A percentile compares a stretch with the other conserved stretches of the same genome.
These are phyloP conservation scores for Stagonosporopsis vannaccii DNA, from an alignment of 2,329 filamentous ascomycete species.

Conservation along the genomic window DNA sequence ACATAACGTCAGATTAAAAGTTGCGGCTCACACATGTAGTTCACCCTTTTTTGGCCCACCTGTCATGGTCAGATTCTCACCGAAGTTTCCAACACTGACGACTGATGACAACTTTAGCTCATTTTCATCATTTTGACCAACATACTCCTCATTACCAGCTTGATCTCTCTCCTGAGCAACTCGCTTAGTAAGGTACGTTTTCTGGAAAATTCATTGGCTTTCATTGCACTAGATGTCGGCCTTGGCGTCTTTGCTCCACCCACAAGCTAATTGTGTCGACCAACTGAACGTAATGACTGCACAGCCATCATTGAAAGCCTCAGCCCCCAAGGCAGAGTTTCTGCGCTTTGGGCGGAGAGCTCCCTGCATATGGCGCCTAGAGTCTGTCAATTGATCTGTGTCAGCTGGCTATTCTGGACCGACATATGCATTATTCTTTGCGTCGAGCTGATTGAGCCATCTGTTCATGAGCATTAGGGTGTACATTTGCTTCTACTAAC, in stretches of 20 bases:
- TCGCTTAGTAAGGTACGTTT: slow-evolving; percentile 67
- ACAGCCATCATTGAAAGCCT: slow-evolving; percentile 28
- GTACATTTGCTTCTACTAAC: slow-evolving; percentile 24
- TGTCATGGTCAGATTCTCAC: slow-evolving; percentile 54
- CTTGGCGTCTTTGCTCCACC: slow-evolving; percentile 11
- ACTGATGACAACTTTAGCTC: slow-evolving; percentile 55
- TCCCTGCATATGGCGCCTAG: neutral
- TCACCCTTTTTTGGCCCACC: slow-evolving; percentile 61
- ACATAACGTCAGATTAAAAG: too few species aligned
- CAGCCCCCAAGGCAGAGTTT: slow-evolving; percentile 16
- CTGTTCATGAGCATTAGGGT: neutral
- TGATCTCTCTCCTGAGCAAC: slow-evolving; percentile 81
- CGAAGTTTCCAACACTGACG: slow-evolving; percentile 21
- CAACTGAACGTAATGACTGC: slow-evolving; percentile 21
- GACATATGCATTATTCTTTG: too few species aligned
- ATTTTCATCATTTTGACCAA: slow-evolving; percentile 80
- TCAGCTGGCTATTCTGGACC: neutral
- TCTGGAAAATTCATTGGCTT: slow-evolving; percentile 27
- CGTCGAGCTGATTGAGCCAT: neutral
- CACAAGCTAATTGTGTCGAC: slow-evolving; percentile 27
- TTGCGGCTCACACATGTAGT: slow-evolving; percentile 36
- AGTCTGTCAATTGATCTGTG: neutral
- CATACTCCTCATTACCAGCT: slow-evolving; percentile 78
- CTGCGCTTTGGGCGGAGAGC: neutral
- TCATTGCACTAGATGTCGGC: slow-evolving; percentile 16